Evolutionary conservation across 371 early-diverging fungal genomes (phyloP), one percentile per base, ranked within the genome.

Genomic region (Zancudomyces culisetae): DNA sequence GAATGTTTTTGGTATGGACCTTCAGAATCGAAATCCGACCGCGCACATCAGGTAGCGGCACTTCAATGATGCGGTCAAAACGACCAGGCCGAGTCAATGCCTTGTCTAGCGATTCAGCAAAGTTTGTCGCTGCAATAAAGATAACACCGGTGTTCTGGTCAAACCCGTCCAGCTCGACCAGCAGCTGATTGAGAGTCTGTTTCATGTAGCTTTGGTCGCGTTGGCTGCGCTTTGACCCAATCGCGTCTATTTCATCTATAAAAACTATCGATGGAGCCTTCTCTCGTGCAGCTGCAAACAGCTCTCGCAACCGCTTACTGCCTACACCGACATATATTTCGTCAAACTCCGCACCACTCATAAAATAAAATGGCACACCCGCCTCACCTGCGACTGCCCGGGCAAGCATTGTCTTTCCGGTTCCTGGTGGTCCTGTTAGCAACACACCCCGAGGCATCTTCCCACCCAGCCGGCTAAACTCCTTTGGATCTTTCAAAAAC

Each of bases 291-390:
- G 89, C 87, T 27, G 95, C 48, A 27, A 48, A 48, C 29, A 48
- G 27, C 26, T 48, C 48, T n/a, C 48, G 48, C 24, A 48, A 29
- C 26, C 48, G 57, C 54, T 45, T 51, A 55, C 55, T 49, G 26
- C 97, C 98, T 18, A 99, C 98, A 52, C 99, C 99, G 13, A 98
- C 98, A 64, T 90, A 96, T 71, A 96, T 79, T 65, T 98, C 96
- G 69, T 93, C 97, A 72, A 95, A 95, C 68, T 98, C 96, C 54
- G 83, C 81, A 20, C 96, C 98, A 51, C 84, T 83, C 90, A 91
- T 90, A 61, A 89, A 91, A 61, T 94, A 93, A 69, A 98, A 98
- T 0, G 95, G 91, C 1, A 96, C 93, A 22, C 80, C 85, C 13
- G 97, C 87, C 70, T 96, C 92, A 28, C 87, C 87, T 15, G 89